A percentile compares a stretch with the other conserved stretches of the same genome.
These are phyloP conservation scores for Candida multigemmis DNA, from an alignment of 805 yeast species.

Conservation along the genomic window DNA sequence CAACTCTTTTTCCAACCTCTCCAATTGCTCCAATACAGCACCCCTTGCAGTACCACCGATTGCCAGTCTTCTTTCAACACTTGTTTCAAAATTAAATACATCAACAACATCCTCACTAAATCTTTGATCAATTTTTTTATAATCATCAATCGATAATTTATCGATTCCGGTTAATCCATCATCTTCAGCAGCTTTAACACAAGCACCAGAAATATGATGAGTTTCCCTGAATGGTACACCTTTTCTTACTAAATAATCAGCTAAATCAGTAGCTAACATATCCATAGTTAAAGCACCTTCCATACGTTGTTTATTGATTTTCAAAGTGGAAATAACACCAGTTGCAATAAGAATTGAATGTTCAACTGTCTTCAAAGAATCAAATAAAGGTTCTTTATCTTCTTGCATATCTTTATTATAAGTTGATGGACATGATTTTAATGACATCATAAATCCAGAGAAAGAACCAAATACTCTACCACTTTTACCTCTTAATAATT, in stretches of 20 bases:
- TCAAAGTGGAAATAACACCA: conserved; percentile 87
- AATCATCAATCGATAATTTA: conserved; percentile 68
- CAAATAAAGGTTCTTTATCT: conserved; percentile 98
- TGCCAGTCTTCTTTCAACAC: conserved; percentile 95
- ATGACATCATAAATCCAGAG: conserved; percentile 92
- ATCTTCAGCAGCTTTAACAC: conserved; percentile 88
- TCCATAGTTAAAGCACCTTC: conserved; percentile 89
- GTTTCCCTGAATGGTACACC: conserved; percentile 99
- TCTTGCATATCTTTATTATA: conserved; percentile 98
- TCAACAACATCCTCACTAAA: conserved; percentile 73
- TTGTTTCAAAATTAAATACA: conserved; percentile 85
- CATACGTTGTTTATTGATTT: conserved; percentile 70
- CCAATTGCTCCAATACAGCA: conserved; percentile 76
- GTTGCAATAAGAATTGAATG: conserved; percentile 93
- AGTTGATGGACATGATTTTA: conserved; percentile 95
- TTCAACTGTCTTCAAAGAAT: conserved; percentile 79
- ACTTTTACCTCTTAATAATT: conserved; percentile 89
- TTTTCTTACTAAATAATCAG: conserved; percentile 93
- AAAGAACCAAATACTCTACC: conserved; percentile 96
- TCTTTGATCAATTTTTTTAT: conserved; percentile 68
- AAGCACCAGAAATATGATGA: conserved; percentile 97
- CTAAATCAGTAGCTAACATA: conserved; percentile 97
- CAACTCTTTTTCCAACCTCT: conserved; percentile 13
- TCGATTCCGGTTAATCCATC: conserved; percentile 75
- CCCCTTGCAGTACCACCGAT: conserved; percentile 94